phyloP scores from a whole-genome alignment of 495 filamentous ascomycete species.

The Clavariopsis aquatica region DNA sequence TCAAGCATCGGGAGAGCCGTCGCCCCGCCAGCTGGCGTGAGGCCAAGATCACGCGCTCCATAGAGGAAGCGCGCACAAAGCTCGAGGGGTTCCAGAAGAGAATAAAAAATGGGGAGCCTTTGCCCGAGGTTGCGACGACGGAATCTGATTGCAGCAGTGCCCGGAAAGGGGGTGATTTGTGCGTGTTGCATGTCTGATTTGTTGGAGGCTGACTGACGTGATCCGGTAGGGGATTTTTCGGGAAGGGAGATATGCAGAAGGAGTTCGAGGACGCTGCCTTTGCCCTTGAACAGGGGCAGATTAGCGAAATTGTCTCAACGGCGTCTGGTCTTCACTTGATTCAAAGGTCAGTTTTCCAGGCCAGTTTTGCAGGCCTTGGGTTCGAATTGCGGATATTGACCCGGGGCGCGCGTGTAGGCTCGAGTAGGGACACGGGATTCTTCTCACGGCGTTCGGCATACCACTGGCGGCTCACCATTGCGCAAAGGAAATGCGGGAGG shows the following conservation, averaged over 20 bases:
- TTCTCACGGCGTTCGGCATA: conserved; percentile 7
- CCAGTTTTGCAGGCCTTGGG: background rate
- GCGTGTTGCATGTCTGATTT: conserved; percentile 40
- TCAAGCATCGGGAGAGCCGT: conserved; percentile 87
- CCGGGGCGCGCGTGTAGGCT: conserved; percentile 11
- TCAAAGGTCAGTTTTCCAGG: conserved; percentile 63
- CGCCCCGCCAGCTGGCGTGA: conserved; percentile 91
- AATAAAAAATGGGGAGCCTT: conserved; percentile 65
- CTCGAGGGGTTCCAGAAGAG: conserved; percentile 69
- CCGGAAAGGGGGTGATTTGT: conserved; percentile 89
- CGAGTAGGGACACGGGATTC: conserved; percentile 4
- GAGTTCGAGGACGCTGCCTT: conserved; percentile 97
- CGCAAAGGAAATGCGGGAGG: too few species aligned
- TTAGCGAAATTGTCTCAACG: conserved; percentile 83
- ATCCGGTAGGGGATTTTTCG: conserved; percentile 75
- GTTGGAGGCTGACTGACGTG: conserved; percentile 13
- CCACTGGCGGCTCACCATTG: too few species aligned
- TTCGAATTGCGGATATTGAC: background rate
- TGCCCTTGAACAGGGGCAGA: conserved; percentile 76
- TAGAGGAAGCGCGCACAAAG: conserved; percentile 80
- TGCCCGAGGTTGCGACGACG: conserved; percentile 79
- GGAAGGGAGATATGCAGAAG: conserved; percentile 93
- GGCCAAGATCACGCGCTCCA: conserved; percentile 79
- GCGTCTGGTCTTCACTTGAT: conserved; percentile 96
- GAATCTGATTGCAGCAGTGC: conserved; percentile 96